Evolutionary conservation across 495 filamentous ascomycete genomes (phyloP).

Genomic region (Aspergillus coremiiformis): DNA sequence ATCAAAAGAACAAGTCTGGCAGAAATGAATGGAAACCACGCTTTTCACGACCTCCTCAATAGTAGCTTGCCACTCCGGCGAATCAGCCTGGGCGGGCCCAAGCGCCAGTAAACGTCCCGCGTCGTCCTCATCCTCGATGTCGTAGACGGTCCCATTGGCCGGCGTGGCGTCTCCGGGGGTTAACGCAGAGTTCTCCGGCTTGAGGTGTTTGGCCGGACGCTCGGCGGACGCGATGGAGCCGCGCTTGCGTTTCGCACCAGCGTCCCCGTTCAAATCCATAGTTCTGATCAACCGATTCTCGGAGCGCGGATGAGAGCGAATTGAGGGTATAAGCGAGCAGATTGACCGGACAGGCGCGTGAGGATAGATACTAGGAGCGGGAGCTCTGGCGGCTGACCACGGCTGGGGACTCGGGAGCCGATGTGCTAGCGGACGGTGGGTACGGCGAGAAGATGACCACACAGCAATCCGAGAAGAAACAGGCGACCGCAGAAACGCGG

Average conservation of each 20-base stretch:
- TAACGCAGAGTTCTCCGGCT: constrained; percentile 36
- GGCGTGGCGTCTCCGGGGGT: constrained; percentile 40
- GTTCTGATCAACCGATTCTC: constrained; percentile 10
- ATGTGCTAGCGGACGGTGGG: constrained; percentile 5
- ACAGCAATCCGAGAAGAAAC: neutral
- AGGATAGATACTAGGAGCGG: constrained; percentile 1
- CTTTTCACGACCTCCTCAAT: constrained; percentile 89
- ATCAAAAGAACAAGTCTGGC: constrained; percentile 96
- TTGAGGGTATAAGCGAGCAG: constrained; percentile 7
- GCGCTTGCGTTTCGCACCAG: constrained; percentile 54
- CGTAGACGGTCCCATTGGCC: constrained; percentile 42
- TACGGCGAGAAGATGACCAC: neutral
- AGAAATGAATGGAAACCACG: constrained; percentile 97
- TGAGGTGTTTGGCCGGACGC: constrained; percentile 51
- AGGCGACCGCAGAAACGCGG: neutral
- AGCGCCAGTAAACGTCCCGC: constrained; percentile 31
- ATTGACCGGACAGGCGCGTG: constrained; percentile 2
- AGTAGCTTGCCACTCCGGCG: constrained; percentile 92
- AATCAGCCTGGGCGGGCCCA: constrained; percentile 59
- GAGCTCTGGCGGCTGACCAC: constrained; percentile 6
- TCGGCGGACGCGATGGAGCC: constrained; percentile 43
- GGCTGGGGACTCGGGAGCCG: constrained; percentile 2
- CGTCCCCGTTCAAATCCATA: constrained; percentile 49
- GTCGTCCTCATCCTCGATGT: constrained; percentile 44
- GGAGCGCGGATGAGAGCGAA: constrained; percentile 1